Conservation (phyloP, 139 green algal species). For the Chlorokybus atmophyticus region DNA sequence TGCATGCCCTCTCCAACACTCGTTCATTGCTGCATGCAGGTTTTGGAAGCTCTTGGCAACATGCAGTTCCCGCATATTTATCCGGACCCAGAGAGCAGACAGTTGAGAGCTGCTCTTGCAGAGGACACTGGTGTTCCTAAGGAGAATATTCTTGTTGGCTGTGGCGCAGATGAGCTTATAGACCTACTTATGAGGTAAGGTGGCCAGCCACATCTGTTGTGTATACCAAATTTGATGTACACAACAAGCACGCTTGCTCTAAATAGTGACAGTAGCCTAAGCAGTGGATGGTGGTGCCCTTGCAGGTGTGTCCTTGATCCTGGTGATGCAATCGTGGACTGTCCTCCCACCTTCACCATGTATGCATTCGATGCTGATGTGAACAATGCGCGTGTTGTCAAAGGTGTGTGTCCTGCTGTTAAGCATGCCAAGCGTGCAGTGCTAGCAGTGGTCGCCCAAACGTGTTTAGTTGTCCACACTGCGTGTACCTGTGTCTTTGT, state of each 20-base stretch:
- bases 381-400: constrained; percentile 68
- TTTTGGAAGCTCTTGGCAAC: constrained; percentile 64
- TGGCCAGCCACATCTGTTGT: too few species aligned
- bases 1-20: not conserved
- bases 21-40: constrained; percentile 26
- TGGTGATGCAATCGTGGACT: constrained; percentile 84
- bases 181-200: constrained; percentile 29
- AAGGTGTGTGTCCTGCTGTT: too few species aligned
- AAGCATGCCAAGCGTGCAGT: too few species aligned
- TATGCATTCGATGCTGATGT: constrained; percentile 95
- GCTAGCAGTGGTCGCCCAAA: too few species aligned
- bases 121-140: constrained; percentile 52
- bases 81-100: constrained; percentile 82
- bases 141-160: constrained; percentile 81
- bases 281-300: too few species aligned
- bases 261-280: too few species aligned
- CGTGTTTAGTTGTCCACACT: too few species aligned
- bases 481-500: too few species aligned
- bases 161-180: constrained; percentile 37
- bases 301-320: constrained; percentile 57
- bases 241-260: too few species aligned
- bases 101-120: constrained; percentile 58
- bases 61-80: constrained; percentile 95
- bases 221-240: too few species aligned
- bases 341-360: constrained; percentile 93